Percentiles rank a stretch among this genome's conserved stretches.
These are phyloP conservation scores for Neophaeococcomyces mojaviensis DNA, from an alignment of 2,329 filamentous ascomycete genomes.

Conservation along the genomic window DNA sequence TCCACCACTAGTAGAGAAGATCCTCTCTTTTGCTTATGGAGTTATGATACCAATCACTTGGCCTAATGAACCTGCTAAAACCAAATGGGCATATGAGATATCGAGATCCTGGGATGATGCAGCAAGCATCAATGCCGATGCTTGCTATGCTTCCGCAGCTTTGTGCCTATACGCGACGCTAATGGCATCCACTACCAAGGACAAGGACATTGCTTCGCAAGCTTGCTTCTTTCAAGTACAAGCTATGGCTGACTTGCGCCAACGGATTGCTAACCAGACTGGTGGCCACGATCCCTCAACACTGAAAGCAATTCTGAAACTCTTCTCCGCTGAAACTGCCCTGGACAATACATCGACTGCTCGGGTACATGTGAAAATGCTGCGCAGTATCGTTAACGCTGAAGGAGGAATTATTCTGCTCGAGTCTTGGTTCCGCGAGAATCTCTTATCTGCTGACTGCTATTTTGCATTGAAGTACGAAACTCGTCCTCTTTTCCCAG, in stretches of 20 bases:
- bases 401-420: conserved; percentile 19
- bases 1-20: conserved; percentile 13
- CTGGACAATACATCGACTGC: conserved; percentile 21
- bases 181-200: conserved; percentile 12
- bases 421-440: conserved; percentile 21
- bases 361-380: conserved; percentile 22
- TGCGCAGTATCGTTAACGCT: conserved; percentile 18
- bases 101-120: conserved; percentile 17
- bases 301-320: conserved; percentile 18
- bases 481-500: conserved; percentile 19
- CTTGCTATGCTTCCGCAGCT: conserved; percentile 19
- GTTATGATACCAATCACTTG: conserved; percentile 18
- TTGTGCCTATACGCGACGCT: conserved; percentile 17
- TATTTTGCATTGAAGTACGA: conserved; percentile 22
- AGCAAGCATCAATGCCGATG: conserved; percentile 15
- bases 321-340: conserved; percentile 20
- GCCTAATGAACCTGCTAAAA: conserved; percentile 15
- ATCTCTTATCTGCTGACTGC: conserved; percentile 19
- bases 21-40: conserved; percentile 19
- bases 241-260: conserved; percentile 18
- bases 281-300: conserved; percentile 14
- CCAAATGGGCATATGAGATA: conserved; percentile 14
- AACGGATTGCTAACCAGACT: conserved; percentile 11
- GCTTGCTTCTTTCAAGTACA: conserved; percentile 18
- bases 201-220: conserved; percentile 15